Conservation (phyloP, 805 yeast genomes). For the Gaillardinia entomophila region DNA sequence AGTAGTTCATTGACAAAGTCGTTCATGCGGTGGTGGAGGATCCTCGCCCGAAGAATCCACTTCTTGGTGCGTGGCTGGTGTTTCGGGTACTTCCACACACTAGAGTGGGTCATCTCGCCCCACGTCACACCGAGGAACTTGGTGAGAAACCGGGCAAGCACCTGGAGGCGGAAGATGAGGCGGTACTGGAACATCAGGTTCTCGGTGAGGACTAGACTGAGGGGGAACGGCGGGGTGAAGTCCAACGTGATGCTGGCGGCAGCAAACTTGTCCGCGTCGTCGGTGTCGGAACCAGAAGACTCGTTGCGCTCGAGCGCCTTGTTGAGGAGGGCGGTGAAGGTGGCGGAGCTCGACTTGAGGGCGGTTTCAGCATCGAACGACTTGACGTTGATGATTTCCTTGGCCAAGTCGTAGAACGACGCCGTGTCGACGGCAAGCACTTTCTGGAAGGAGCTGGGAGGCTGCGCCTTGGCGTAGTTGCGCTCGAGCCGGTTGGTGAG, state of each 20-base stretch:
- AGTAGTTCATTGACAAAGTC: conserved; percentile 51
- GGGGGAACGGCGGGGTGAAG: conserved; percentile 75
- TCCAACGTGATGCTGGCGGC: conserved; percentile 43
- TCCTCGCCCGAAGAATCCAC: conserved; percentile 51
- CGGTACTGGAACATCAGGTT: conserved; percentile 76
- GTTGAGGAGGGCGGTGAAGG: conserved; percentile 9
- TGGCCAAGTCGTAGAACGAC: conserved; percentile 39
- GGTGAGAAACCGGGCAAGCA: conserved; percentile 58
- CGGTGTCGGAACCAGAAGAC: conserved; percentile 1
- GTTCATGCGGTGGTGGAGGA: conserved; percentile 53
- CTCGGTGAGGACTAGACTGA: conserved; percentile 66
- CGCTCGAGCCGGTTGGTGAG: conserved; percentile 23
- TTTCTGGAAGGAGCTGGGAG: no score
- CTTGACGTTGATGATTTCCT: conserved; percentile 47
- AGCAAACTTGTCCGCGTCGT: conserved; percentile 22
- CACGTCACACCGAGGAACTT: conserved; percentile 60
- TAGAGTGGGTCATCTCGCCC: conserved; percentile 59
- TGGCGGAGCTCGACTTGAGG: conserved; percentile 16
- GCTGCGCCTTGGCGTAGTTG: conserved; percentile 15
- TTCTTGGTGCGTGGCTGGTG: conserved; percentile 38
- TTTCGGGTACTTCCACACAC: conserved; percentile 59
- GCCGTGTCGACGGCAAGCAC: conserved; percentile 36
- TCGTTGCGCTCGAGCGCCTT: conserved; percentile 8
- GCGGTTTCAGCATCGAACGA: conserved; percentile 52
- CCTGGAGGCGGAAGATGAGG: conserved; percentile 64